Evolutionary conservation across 768 basidiomycete species (phyloP).

Genomic region (Mycena metata): DNA sequence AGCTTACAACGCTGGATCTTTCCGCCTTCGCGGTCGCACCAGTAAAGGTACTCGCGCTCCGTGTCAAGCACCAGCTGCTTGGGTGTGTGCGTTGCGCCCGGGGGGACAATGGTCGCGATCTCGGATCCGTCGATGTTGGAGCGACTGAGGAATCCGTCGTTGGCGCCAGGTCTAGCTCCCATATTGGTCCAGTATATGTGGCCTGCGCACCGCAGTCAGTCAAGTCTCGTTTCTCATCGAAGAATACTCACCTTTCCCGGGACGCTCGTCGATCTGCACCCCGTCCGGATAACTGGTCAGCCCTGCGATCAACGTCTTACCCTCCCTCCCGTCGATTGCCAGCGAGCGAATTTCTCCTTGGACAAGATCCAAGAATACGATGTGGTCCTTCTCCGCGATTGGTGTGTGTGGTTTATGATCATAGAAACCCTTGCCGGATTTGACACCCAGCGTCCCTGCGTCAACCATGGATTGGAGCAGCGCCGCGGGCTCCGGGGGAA

Average conservation of each 20-base stretch:
- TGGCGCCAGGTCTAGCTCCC: conserved; percentile 28
- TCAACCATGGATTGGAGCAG: conserved; percentile 27
- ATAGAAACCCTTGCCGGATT: conserved; percentile 34
- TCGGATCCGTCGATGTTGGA: conserved; percentile 34
- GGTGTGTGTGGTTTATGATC: conserved; percentile 26
- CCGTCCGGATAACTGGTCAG: conserved; percentile 31
- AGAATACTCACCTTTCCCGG: conserved; percentile 27
- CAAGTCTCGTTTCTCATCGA: not conserved
- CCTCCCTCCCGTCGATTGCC: conserved; percentile 27
- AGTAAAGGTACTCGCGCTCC: conserved; percentile 29
- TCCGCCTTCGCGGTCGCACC: conserved; percentile 38
- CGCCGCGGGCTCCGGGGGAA: conserved; percentile 31
- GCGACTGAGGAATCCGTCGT: conserved; percentile 35
- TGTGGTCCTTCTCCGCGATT: conserved; percentile 32
- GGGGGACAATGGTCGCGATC: conserved; percentile 28
- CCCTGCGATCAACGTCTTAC: conserved; percentile 24
- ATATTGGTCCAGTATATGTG: conserved; percentile 39
- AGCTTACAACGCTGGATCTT: conserved; percentile 34
- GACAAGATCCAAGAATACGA: conserved; percentile 33
- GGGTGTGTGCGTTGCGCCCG: conserved; percentile 34
- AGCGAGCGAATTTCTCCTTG: conserved; percentile 35
- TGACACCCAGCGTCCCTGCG: conserved; percentile 29
- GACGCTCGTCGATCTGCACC: conserved; percentile 36
- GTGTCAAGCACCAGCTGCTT: conserved; percentile 36
- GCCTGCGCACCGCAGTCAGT: not conserved